Percentiles rank a stretch among this genome's conserved stretches.
These are phyloP conservation scores for Solanum lignicaule DNA, from an alignment of 257 asterid genomes.

Conservation along the genomic window DNA sequence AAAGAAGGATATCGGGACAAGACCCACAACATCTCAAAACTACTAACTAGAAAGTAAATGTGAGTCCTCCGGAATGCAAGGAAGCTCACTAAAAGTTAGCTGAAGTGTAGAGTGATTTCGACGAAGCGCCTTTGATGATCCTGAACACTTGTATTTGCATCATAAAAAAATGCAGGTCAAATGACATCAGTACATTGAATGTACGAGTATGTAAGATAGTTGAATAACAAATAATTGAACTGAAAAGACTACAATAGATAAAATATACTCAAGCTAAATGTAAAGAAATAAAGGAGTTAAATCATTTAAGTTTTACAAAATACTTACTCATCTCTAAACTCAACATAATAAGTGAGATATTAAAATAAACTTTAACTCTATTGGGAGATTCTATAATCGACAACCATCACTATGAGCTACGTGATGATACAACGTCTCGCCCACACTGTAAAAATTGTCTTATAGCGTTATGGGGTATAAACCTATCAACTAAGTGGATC, in stretches of 20 bases:
- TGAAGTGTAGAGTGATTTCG: neutral
- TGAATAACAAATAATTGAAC: too few species aligned
- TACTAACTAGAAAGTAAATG: neutral
- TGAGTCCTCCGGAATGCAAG: neutral
- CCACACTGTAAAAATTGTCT: neutral
- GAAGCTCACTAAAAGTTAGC: neutral
- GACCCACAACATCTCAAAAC: neutral
- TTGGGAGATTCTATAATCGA: neutral
- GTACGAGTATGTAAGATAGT: neutral
- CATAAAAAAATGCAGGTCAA: neutral
- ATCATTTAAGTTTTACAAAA: too few species aligned
- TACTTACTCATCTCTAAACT: too few species aligned
- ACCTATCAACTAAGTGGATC: too few species aligned
- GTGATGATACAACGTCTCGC: neutral
- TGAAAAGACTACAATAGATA: neutral
- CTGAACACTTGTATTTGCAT: neutral
- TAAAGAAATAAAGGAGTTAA: too few species aligned
- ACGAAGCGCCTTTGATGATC: neutral
- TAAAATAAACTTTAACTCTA: too few species aligned
- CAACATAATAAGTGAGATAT: neutral
- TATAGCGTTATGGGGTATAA: too few species aligned
- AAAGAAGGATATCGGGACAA: neutral
- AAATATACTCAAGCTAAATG: neutral
- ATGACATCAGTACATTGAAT: neutral
- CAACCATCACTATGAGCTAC: too few species aligned